phyloP scores from a whole-genome alignment of 768 basidiomycete genomes.

The Termitomyces sp. region DNA sequence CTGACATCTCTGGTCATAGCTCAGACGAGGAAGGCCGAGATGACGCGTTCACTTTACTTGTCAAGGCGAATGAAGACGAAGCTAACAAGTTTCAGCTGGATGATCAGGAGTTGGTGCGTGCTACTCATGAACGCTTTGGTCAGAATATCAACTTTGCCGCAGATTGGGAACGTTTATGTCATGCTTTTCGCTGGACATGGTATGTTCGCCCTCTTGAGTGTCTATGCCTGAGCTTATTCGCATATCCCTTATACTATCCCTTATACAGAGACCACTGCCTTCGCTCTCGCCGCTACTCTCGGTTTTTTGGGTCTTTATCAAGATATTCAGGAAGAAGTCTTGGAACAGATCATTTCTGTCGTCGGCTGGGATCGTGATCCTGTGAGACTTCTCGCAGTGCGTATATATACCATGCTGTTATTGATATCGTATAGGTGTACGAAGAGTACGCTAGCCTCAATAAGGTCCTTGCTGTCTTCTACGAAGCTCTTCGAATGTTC shows the following conservation, averaged over 20 bases:
- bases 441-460: constrained; percentile 36
- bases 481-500: constrained; percentile 39
- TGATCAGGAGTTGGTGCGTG: constrained; percentile 34
- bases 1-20: constrained; percentile 17
- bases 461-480: constrained; percentile 38
- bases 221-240: not conserved
- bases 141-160: not conserved
- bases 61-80: constrained; percentile 42
- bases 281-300: constrained; percentile 36
- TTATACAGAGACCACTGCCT: constrained; percentile 37
- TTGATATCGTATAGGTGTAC: constrained; percentile 21
- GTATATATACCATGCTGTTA: not conserved
- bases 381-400: constrained; percentile 15
- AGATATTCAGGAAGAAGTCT: constrained; percentile 37
- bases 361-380: constrained; percentile 29
- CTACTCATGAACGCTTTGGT: not conserved
- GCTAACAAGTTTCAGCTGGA: constrained; percentile 31
- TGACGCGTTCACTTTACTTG: constrained; percentile 38
- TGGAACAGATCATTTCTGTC: constrained; percentile 31
- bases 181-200: constrained; percentile 59
- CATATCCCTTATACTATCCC: not conserved
- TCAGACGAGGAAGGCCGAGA: constrained; percentile 4
- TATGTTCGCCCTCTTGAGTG: constrained; percentile 11
- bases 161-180: constrained; percentile 50
- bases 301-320: constrained; percentile 36